Evolutionary conservation across 371 early-diverging fungal species (phyloP).

Genomic region (Mucor irregularis): DNA sequence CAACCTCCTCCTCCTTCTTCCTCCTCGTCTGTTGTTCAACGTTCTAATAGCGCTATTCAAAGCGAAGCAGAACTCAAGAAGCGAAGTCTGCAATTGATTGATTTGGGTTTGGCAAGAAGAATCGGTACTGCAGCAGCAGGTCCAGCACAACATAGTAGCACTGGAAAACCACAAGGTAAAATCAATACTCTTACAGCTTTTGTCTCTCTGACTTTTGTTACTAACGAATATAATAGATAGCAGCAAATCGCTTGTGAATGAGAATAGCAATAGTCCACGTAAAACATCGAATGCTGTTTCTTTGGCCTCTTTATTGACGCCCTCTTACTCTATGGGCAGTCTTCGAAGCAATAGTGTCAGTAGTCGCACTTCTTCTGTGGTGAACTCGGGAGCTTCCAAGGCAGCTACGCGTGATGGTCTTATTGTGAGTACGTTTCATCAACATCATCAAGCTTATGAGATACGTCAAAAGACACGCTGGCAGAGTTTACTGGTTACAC

Average conservation of each 20-base stretch:
- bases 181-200: no score
- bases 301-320: slow-evolving; percentile 13
- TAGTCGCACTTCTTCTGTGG: not conserved
- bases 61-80: slow-evolving; percentile 5
- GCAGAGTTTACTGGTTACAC: slow-evolving; percentile 28
- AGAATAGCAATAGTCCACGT: not conserved
- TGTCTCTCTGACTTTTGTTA: no score
- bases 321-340: slow-evolving; percentile 17
- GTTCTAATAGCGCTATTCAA: not conserved
- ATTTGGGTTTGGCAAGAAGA: slow-evolving; percentile 13
- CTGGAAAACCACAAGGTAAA: not conserved
- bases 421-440: slow-evolving; percentile 10
- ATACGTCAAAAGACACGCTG: slow-evolving; percentile 26
- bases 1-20: not conserved
- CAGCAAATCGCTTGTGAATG: not conserved
- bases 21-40: no score
- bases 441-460: slow-evolving; percentile 22
- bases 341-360: slow-evolving; percentile 17
- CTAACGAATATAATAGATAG: not conserved
- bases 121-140: slow-evolving; percentile 9
- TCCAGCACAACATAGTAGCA: not conserved
- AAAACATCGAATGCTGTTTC: no score
- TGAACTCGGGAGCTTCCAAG: not conserved
- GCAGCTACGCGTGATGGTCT: slow-evolving; percentile 6
- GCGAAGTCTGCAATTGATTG: slow-evolving; percentile 11